Evolutionary conservation across 768 basidiomycete species (phyloP), one percentile per base, ranked within the genome.

Genomic region (Pisolithus tinctorius): DNA sequence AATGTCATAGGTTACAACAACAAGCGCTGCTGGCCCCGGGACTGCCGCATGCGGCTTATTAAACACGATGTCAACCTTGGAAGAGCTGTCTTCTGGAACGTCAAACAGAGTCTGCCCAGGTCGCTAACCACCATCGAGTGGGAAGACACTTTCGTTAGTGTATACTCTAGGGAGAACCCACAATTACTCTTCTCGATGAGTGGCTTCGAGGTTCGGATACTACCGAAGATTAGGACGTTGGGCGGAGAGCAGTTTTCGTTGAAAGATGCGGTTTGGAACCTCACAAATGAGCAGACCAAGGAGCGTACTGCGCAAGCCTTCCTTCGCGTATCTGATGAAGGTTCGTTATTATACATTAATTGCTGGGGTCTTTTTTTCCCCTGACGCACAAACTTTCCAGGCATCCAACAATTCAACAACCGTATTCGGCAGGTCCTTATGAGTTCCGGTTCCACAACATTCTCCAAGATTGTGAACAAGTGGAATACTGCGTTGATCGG

Each of bases 11-110:
- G 95, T 1, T 99, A 97, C 71, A 97, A 97, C 74, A 98, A 97
- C 76, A 96, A 95, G 70, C 86, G 93, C 46, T 98, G 96, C 72
- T 99, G 96, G 96, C 96, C 96, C 36, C 81, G 94, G 58, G 96
- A 99, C 70, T 99, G 96, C 68, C 86, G 96, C 53, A 99, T 99
- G 96, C 78, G 96, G 31, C 78, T 99, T 51, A 95, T 96, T 77
- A 99, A 99, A 71, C 96, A 99, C 69, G 96, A 99, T 65, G 96
- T 98, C 70, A 98, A 99, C 69, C 76, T 99, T 42, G 96, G 95
- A 20, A 82, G 96, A 55, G 96, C 96, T 2, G 96, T 97, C 8
- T 98, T 96, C 72, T 99, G 95, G 96, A 98, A 99, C 63, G 91
- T 98, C 68, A 96, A 97, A 73, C 93, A 97, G 69, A 90, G 90